phyloP scores from a whole-genome alignment of 805 yeast genomes.

The Barnettozyma siamensis region DNA sequence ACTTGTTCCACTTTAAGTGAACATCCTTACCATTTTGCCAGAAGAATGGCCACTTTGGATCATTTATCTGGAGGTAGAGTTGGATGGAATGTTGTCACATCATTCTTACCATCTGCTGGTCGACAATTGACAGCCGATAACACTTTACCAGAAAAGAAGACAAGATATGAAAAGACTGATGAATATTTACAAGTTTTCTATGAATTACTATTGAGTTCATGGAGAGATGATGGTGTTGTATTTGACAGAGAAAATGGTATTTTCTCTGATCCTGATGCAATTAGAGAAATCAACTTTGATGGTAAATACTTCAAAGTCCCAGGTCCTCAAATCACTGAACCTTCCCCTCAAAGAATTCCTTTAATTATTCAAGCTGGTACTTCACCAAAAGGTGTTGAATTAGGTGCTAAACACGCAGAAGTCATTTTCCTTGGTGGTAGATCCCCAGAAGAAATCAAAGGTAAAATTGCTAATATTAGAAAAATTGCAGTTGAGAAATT shows the following conservation, averaged over 20 bases:
- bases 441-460: conserved; percentile 29
- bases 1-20: conserved; percentile 37
- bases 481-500: conserved; percentile 28
- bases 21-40: conserved; percentile 34
- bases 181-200: conserved; percentile 38
- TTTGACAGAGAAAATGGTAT: conserved; percentile 14
- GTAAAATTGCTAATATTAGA: conserved; percentile 29
- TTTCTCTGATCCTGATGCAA: conserved; percentile 30
- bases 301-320: conserved; percentile 37
- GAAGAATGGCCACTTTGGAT: conserved; percentile 36
- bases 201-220: conserved; percentile 35
- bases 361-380: conserved; percentile 40
- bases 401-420: conserved; percentile 40
- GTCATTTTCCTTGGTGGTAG: conserved; percentile 32
- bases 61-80: conserved; percentile 36
- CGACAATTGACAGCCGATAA: conserved; percentile 23
- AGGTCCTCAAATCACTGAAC: conserved; percentile 38
- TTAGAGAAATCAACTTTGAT: conserved; percentile 34
- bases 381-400: conserved; percentile 33
- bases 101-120: conserved; percentile 35
- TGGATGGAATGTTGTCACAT: conserved; percentile 39
- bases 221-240: conserved; percentile 36
- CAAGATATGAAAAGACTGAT: conserved; percentile 35
- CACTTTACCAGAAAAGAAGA: conserved; percentile 19
- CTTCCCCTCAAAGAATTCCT: conserved; percentile 40